phyloP scores from a whole-genome alignment of 2,329 filamentous ascomycete species.

The Allantophomopsis lycopodina region DNA sequence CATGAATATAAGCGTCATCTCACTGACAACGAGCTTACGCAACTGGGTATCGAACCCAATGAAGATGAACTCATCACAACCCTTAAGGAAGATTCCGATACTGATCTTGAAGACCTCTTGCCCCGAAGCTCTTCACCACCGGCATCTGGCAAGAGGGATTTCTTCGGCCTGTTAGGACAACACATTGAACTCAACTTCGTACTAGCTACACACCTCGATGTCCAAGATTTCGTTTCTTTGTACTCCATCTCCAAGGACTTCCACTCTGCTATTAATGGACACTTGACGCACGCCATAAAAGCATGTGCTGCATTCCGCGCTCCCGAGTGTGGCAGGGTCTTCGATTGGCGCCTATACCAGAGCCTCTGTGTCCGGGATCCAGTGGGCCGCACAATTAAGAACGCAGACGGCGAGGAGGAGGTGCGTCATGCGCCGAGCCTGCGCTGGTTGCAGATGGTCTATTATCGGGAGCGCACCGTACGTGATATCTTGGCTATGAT shows the following conservation, averaged over 20 bases:
- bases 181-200: slow-evolving; percentile 38
- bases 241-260: slow-evolving; percentile 52
- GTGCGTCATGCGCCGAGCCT: slow-evolving; percentile 45
- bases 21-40: background rate
- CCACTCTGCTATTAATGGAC: slow-evolving; percentile 42
- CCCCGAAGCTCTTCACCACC: too few species aligned
- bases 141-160: slow-evolving; percentile 14
- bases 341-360: slow-evolving; percentile 46
- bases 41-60: slow-evolving; percentile 1
- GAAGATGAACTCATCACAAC: background rate
- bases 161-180: slow-evolving; percentile 28
- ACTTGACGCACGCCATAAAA: slow-evolving; percentile 44
- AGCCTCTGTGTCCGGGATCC: slow-evolving; percentile 47
- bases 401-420: slow-evolving; percentile 11
- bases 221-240: slow-evolving; percentile 44
- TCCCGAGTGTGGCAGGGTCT: slow-evolving; percentile 40
- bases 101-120: background rate
- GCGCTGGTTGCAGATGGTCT: slow-evolving; percentile 54
- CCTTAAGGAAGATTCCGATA: background rate
- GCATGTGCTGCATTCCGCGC: slow-evolving; percentile 38
- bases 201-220: slow-evolving; percentile 37
- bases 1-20: background rate
- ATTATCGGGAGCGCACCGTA: slow-evolving; percentile 39
- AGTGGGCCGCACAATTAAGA: slow-evolving; percentile 21
- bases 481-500: slow-evolving; percentile 50